Conservation (phyloP, 305 asterid species). For the Rubia tinctorum region DNA sequence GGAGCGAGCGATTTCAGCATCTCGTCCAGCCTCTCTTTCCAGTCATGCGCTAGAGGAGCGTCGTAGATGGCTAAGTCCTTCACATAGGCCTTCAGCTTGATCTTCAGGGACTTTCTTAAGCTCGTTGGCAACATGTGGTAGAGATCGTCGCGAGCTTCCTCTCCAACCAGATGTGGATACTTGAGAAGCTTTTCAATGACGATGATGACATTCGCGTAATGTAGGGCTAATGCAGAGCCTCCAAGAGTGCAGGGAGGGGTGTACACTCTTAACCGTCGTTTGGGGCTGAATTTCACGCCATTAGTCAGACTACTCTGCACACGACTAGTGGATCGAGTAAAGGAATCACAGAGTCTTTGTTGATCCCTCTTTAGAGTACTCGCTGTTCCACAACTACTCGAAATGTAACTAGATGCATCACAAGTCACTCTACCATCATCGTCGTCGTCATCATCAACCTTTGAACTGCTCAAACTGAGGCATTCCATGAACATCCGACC, state of each 20-base stretch:
- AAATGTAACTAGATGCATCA: conserved; percentile 57
- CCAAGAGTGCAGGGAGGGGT: conserved; percentile 74
- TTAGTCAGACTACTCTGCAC: conserved; percentile 22
- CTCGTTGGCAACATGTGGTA: conserved; percentile 90
- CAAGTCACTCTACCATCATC: conserved; percentile 40
- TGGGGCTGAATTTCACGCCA: conserved; percentile 34
- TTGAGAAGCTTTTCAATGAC: conserved; percentile 70
- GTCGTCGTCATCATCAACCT: conserved; percentile 40
- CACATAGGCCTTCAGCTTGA: conserved; percentile 48
- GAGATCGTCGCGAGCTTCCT: conserved; percentile 87
- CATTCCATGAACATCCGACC: conserved; percentile 80
- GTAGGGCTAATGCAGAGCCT: conserved; percentile 85
- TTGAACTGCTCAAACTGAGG: conserved; percentile 59
- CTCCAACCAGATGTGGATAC: conserved; percentile 91
- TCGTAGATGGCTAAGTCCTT: conserved; percentile 73
- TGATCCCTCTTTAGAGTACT: conserved; percentile 39
- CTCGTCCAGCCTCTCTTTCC: conserved; percentile 65
- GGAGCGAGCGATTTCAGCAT: conserved; percentile 76
- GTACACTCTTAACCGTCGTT: conserved; percentile 36
- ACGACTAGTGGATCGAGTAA: conserved; percentile 25
- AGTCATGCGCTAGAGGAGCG: conserved; percentile 80
- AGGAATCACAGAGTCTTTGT: conserved; percentile 22
- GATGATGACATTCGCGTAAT: conserved; percentile 77
- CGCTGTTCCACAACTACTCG: conserved; percentile 42
- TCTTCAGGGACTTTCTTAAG: conserved; percentile 58